These are phyloP conservation scores for Syncephalastrum contaminatum DNA, from an alignment of 371 early-diverging fungal species.

Conservation along the genomic window DNA sequence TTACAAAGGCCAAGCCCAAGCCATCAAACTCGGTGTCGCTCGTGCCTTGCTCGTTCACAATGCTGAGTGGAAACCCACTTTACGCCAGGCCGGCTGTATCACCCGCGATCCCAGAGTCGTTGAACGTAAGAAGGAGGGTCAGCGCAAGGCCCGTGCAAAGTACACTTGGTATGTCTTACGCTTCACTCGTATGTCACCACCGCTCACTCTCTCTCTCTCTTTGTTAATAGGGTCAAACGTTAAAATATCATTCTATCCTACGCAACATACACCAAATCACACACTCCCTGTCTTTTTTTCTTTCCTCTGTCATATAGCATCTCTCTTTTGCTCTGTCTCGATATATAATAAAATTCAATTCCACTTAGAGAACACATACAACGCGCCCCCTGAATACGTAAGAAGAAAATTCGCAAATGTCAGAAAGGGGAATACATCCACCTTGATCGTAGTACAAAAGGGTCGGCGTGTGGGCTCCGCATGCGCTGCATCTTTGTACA, in stretches of 20 bases:
- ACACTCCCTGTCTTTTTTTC: neutral
- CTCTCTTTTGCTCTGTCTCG: neutral
- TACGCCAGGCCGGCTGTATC: constrained; percentile 73
- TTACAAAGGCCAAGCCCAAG: constrained; percentile 80
- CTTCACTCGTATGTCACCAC: neutral
- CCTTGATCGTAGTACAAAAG: too few relatives aligned
- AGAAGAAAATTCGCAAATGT: neutral
- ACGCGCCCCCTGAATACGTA: neutral
- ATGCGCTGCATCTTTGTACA: too few relatives aligned
- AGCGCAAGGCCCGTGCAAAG: constrained; percentile 92
- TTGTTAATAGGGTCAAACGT: constrained; percentile 25
- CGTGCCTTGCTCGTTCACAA: constrained; percentile 77
- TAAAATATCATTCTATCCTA: constrained; percentile 10
- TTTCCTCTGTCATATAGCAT: constrained; percentile 5
- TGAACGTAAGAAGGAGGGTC: constrained; percentile 97
- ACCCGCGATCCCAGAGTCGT: constrained; percentile 85
- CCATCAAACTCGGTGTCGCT: constrained; percentile 84
- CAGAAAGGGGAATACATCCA: too few relatives aligned
- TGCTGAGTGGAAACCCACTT: constrained; percentile 55
- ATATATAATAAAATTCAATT: neutral
- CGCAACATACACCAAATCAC: neutral
- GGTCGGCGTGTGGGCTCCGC: too few relatives aligned
- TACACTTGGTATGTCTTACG: constrained; percentile 74
- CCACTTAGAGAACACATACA: neutral
- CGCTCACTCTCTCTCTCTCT: neutral